Evolutionary conservation across 306 rosid genomes (phyloP), one percentile per base, ranked within the genome.

Genomic region (Quercus suber): DNA sequence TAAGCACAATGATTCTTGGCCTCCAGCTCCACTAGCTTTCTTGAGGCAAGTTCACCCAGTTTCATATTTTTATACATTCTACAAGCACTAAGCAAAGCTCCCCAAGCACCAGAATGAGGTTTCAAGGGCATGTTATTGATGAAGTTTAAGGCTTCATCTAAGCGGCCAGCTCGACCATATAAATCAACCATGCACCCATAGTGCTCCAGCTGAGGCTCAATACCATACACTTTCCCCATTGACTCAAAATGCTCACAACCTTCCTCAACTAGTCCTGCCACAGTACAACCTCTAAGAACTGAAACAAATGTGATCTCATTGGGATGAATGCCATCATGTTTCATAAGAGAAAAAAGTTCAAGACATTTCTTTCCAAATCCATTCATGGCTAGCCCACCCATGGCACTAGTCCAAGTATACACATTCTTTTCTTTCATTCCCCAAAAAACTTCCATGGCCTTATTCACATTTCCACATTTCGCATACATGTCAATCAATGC

Each of bases 121-220:
- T 82, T 82, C 81, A 92, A 37, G 1, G 94, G 94, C 92, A 92
- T 92, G 84, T 57, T 43, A 3, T 87, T 81, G 45, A 92, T 85
- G 84, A 88, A 76, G 76, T 72, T 78, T 72, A 89, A 37, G 15
- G 97, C 97, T 73, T 92, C 92, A 14, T 73, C 81, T 12, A 89
- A 78, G 12, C 52, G 83, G 74, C 94, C 97, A 1, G 92, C 86
- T 58, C 91, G 83, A 74, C 90, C 87, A 27, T 85, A 87, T 69
- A 92, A 80, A 82, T 92, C 94, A 56, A 92, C 90, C 85, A 92
- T 74, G 71, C 89, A 88, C 8, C 97, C 94, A 55, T 85, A 86
- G 27, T 92, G 92, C 84, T 92, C 89, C 4, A 84, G 82, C 55
- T 75, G 69, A 58, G 92, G 94, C 30, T 88, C 89, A 58, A 89